These are phyloP conservation scores for Zygoascus ofunaensis DNA, from an alignment of 805 yeast genomes.

Conservation along the genomic window DNA sequence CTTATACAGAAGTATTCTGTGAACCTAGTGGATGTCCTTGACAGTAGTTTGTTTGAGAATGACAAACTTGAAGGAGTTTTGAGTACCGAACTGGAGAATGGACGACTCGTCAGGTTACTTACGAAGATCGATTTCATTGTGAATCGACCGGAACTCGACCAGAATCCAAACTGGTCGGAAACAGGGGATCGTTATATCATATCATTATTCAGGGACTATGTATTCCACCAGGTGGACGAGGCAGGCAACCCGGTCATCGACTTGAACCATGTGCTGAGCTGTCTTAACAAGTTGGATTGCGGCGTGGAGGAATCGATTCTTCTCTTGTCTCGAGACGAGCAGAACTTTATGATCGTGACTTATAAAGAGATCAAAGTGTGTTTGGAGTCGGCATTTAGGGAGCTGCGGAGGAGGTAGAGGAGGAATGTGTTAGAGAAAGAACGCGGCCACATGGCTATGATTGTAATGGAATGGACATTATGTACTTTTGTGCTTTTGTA, in stretches of 20 bases:
- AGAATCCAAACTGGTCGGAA: conserved; percentile 57
- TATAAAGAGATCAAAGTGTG: conserved; percentile 69
- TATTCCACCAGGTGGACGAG: conserved; percentile 78
- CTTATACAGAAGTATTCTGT: not conserved
- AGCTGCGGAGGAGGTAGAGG: conserved; percentile 27
- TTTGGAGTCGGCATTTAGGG: conserved; percentile 60
- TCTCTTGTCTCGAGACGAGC: conserved; percentile 76
- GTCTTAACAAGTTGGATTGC: conserved; percentile 83
- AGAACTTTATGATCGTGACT: conserved; percentile 73
- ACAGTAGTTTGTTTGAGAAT: conserved; percentile 15
- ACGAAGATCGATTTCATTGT: conserved; percentile 71
- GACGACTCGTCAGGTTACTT: conserved; percentile 70
- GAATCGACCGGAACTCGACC: conserved; percentile 59
- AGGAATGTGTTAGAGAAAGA: too few species aligned
- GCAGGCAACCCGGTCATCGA: conserved; percentile 71
- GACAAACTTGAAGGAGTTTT: conserved; percentile 33
- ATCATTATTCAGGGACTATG: conserved; percentile 69
- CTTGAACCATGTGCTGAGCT: conserved; percentile 66
- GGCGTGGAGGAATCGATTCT: conserved; percentile 79
- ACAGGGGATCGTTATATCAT: conserved; percentile 68
- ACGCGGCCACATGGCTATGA: too few species aligned
- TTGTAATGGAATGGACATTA: too few species aligned
- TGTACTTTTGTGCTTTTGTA: too few species aligned
- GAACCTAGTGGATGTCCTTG: conserved; percentile 15
- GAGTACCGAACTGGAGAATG: conserved; percentile 75